These are phyloP conservation scores for Rosa chinensis DNA, from an alignment of 306 rosid species.

Conservation along the genomic window DNA sequence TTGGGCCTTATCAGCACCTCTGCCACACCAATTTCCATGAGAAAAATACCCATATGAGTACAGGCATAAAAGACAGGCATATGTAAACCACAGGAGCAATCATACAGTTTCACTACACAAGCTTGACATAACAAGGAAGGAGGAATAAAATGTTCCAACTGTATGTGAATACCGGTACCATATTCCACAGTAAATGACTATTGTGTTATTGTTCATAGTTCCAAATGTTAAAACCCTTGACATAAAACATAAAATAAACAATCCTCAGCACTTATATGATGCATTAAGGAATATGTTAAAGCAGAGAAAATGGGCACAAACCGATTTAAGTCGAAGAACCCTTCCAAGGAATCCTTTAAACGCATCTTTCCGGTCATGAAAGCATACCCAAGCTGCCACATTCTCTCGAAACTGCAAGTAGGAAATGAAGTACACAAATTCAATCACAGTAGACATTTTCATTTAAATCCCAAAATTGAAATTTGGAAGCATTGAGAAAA, in stretches of 20 bases:
- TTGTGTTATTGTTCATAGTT: not conserved
- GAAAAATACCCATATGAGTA: not conserved
- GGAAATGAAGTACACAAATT: constrained; percentile 16
- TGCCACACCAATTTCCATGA: not conserved
- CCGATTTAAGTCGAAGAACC: constrained; percentile 88
- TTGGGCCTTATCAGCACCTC: not conserved
- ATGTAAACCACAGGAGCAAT: not conserved
- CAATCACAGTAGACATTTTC: constrained; percentile 12
- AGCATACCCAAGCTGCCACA: constrained; percentile 94
- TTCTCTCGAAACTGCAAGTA: constrained; percentile 84
- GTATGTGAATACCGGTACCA: not conserved
- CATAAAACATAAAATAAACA: not conserved
- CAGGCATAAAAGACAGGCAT: not conserved
- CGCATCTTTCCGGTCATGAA: constrained; percentile 70
- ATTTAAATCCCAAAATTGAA: too few relatives aligned
- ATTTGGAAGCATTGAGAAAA: not conserved
- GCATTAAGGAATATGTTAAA: not conserved
- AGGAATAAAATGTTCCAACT: not conserved
- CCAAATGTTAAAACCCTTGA: not conserved
- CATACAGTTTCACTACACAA: not conserved
- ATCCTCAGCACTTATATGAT: not conserved
- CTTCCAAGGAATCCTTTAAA: constrained; percentile 84
- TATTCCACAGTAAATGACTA: not conserved
- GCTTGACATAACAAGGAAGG: not conserved
- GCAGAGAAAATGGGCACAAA: constrained; percentile 29